A percentile compares a stretch with the other conserved stretches of the same genome.
phyloP scores from a whole-genome alignment of 140 eudicot species.

The Senecio squalidus region DNA sequence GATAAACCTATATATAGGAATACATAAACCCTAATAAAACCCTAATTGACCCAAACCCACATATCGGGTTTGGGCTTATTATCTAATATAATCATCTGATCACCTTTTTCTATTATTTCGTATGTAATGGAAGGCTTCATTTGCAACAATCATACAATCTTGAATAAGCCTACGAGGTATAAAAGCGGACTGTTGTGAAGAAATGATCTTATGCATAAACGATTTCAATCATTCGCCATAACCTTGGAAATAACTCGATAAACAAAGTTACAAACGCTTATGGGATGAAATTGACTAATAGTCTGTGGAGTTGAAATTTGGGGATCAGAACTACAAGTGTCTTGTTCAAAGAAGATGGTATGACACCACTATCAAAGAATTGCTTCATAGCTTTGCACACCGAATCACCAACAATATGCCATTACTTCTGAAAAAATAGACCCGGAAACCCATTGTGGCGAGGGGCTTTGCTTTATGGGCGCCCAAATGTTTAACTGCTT shows the following conservation, averaged over 20 bases:
- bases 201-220: not conserved
- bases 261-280: not conserved
- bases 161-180: not conserved
- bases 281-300: not conserved
- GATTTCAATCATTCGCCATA: not conserved
- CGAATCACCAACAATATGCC: not conserved
- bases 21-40: too few species aligned
- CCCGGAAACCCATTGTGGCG: constrained; percentile 1
- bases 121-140: not conserved
- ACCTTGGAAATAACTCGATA: not conserved
- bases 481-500: not conserved
- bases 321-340: not conserved
- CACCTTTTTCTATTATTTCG: not conserved
- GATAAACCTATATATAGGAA: too few species aligned
- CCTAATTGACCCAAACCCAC: too few species aligned
- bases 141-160: not conserved
- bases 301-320: not conserved
- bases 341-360: not conserved
- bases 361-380: not conserved
- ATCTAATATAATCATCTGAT: too few species aligned
- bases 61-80: too few species aligned
- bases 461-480: constrained; percentile 6
- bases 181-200: not conserved
- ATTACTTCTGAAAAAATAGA: constrained; percentile 1
- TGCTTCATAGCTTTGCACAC: not conserved